phyloP scores from a whole-genome alignment of 192 early-diverging fungal genomes.

The Backusella psychrophila region DNA sequence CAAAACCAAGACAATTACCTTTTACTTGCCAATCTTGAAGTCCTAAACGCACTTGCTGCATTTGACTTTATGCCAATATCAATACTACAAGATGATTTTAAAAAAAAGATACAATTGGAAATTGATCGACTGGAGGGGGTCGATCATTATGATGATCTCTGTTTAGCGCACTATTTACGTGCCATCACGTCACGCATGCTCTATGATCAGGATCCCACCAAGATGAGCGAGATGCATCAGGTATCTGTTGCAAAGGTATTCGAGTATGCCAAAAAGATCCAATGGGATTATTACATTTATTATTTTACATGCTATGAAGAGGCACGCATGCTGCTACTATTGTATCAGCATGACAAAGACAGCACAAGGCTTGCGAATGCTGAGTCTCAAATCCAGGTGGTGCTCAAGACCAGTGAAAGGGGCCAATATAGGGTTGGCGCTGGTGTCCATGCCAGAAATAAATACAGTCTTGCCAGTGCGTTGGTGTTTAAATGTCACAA shows the following conservation, averaged over 20 bases:
- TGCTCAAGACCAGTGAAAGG: conserved; percentile 41
- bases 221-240: neutral
- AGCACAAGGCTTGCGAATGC: conserved; percentile 37
- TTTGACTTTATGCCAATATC: conserved; percentile 64
- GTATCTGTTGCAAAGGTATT: conserved; percentile 44
- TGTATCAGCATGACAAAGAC: neutral
- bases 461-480: conserved; percentile 63
- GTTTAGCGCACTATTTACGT: conserved; percentile 67
- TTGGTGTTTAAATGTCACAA: conserved; percentile 62
- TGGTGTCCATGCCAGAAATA: conserved; percentile 50
- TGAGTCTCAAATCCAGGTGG: conserved; percentile 48
- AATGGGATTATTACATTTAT: conserved; percentile 61
- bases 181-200: conserved; percentile 62
- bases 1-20: conserved; percentile 58
- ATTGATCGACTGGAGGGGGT: neutral
- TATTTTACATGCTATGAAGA: conserved; percentile 58
- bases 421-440: conserved; percentile 12
- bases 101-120: conserved; percentile 4
- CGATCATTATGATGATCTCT: conserved; percentile 69
- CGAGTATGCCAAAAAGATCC: conserved; percentile 49
- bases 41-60: conserved; percentile 70
- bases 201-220: neutral
- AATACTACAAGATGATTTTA: conserved; percentile 9
- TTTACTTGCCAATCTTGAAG: conserved; percentile 72
- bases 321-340: conserved; percentile 47